Evolutionary conservation across 2,329 filamentous ascomycete species (phyloP), one percentile per base, ranked within the genome.

Genomic region (Teratosphaeria pseudoeucalypti): DNA sequence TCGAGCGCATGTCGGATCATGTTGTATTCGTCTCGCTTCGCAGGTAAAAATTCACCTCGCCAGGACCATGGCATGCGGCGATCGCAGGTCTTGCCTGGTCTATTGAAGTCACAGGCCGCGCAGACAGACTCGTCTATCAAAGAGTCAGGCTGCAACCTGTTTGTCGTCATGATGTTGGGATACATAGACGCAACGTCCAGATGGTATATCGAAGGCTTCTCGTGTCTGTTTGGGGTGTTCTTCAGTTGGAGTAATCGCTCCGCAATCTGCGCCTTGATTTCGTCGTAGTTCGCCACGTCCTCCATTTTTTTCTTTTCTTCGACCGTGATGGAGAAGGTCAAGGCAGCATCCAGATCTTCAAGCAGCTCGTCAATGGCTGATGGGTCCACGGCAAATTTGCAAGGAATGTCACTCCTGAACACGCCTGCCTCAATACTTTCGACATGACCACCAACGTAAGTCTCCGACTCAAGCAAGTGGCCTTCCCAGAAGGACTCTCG

Each of bases 131-230:
- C 95, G 55, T 92, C 81, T 58, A 99, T 95, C 91, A 99, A 95
- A n/a, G 94, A 97, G 74, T 99, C 94, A 0, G 94, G 94, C 67
- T 99, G 94, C 54, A 99, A 76, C 73, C 94, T 88, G 74, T 99
- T 99, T 1, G 94, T 99, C 1, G 95, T 99, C 95, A 99, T 99
- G 73, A 99, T 99, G 74, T 99, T 99, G 10, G 94, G 94, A 72
- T 99, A 99, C 94, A 99, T 99, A 61, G 94, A 96, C 19, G 94
- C 94, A 60, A 99, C 95, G 71, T 99, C 94, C 76, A 99, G 79
- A 80, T 99, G 94, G 76, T 99, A 99, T 65, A 99, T 99, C 34
- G 95, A 82, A 4, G 94, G 94, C 52, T 85, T 80, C 73, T 99
- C 94, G 66, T 80, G 85, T 63, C 94, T 83, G 68, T 95, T 91